Conservation (phyloP, 2,329 filamentous ascomycete genomes). For the Sporothrix brasiliensis region DNA sequence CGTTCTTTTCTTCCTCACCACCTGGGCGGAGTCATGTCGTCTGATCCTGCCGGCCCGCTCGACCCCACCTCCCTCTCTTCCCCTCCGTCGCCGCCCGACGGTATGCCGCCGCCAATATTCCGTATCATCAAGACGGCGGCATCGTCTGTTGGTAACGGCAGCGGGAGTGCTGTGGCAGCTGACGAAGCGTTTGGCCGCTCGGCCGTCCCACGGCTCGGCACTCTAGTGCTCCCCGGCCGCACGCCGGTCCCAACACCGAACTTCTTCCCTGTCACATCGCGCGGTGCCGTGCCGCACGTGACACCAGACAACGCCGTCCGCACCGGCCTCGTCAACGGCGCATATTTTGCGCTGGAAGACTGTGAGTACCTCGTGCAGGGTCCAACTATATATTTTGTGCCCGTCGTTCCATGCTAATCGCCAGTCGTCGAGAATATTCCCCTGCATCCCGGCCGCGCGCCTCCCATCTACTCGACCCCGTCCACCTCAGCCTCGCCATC, state of each 20-base stretch:
- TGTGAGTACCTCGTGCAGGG: constrained; percentile 62
- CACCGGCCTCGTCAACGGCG: constrained; percentile 65
- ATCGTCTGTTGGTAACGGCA: neutral
- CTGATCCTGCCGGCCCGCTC: neutral
- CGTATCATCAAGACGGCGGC: constrained; percentile 33
- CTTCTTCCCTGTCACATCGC: constrained; percentile 77
- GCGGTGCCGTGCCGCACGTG: constrained; percentile 84
- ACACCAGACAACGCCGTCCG: constrained; percentile 78
- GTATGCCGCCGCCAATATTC: constrained; percentile 31
- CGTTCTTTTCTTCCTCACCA: neutral
- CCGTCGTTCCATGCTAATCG: neutral
- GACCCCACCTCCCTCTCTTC: constrained; percentile 1
- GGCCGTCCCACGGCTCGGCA: constrained; percentile 64
- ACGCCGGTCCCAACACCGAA: constrained; percentile 78
- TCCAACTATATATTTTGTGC: neutral
- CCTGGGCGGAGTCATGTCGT: constrained; percentile 24
- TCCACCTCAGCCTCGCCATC: neutral
- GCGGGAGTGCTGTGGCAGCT: neutral
- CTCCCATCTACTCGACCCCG: constrained; percentile 33
- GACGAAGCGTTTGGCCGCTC: neutral
- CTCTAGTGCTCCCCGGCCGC: constrained; percentile 63
- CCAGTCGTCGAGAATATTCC: constrained; percentile 34
- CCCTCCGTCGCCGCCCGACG: neutral
- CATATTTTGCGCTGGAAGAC: constrained; percentile 87
- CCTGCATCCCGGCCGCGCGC: constrained; percentile 23